These are phyloP conservation scores for Raffaelea ambrosiae DNA, from an alignment of 2,329 filamentous ascomycete species.

Conservation along the genomic window DNA sequence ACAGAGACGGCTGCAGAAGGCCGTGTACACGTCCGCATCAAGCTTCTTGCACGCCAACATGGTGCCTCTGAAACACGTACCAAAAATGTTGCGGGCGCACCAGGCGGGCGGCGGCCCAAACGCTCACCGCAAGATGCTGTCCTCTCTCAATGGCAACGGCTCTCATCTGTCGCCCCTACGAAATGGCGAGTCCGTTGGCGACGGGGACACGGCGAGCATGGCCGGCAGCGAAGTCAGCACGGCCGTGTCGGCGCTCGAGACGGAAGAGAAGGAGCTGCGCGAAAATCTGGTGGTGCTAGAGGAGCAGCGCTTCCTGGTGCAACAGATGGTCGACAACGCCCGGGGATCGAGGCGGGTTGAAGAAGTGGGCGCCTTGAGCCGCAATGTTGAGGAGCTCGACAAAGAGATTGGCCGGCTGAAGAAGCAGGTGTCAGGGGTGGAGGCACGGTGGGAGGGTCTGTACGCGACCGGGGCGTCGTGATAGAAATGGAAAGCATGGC, in stretches of 20 bases:
- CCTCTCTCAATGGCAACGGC: conserved; percentile 13
- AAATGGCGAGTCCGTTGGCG: conserved; percentile 33
- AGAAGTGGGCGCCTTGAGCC: conserved; percentile 69
- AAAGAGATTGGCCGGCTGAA: conserved; percentile 64
- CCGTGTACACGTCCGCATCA: conserved; percentile 74
- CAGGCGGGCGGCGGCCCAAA: conserved; percentile 18
- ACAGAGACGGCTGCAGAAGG: conserved; percentile 68
- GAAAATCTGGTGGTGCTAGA: conserved; percentile 78
- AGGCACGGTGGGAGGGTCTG: conserved; percentile 47
- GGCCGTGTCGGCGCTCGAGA: conserved; percentile 55
- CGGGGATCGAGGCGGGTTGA: conserved; percentile 73
- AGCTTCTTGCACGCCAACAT: conserved; percentile 83
- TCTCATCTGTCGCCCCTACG: conserved; percentile 30
- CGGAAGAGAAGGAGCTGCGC: conserved; percentile 72
- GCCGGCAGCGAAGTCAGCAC: conserved; percentile 42
- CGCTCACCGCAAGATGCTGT: conserved; percentile 20
- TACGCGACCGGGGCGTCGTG: conserved; percentile 25
- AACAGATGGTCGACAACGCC: conserved; percentile 73
- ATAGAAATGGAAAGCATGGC: conserved; percentile 1
- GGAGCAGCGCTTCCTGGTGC: conserved; percentile 84
- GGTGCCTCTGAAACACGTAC: conserved; percentile 73
- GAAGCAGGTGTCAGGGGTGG: conserved; percentile 57
- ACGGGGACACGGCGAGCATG: conserved; percentile 40
- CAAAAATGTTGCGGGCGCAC: conserved; percentile 49
- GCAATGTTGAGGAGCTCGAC: conserved; percentile 76